Evolutionary conservation across 768 basidiomycete genomes (phyloP).

Genomic region (Phylloporus rhodoxanthus): DNA sequence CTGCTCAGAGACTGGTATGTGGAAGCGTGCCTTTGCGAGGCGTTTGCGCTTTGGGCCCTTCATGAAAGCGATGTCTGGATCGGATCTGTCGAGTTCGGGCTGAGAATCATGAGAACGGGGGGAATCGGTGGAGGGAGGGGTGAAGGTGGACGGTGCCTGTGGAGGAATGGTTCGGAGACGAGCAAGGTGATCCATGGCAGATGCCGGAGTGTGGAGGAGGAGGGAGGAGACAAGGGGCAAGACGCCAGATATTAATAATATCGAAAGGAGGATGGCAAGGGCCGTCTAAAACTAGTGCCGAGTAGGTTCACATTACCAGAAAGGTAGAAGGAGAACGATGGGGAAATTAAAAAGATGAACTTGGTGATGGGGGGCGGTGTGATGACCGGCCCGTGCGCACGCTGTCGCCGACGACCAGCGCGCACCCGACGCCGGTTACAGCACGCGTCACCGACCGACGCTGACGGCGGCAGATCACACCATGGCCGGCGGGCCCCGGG

Average conservation of each 20-base stretch:
- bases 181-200: slow-evolving; percentile 34
- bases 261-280: slow-evolving; percentile 24
- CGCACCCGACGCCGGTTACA: not conserved
- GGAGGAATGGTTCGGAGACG: slow-evolving; percentile 19
- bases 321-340: slow-evolving; percentile 17
- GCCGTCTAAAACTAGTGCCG: slow-evolving; percentile 26
- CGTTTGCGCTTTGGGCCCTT: slow-evolving; percentile 51
- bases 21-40: slow-evolving; percentile 40
- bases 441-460: slow-evolving; percentile 3
- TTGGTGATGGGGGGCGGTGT: not conserved
- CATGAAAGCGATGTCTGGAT: slow-evolving; percentile 38
- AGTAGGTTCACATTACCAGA: slow-evolving; percentile 21
- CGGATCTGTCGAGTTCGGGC: slow-evolving; percentile 25
- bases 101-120: slow-evolving; percentile 19
- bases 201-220: not conserved
- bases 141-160: slow-evolving; percentile 18
- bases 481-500: slow-evolving; percentile 24
- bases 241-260: slow-evolving; percentile 15
- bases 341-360: slow-evolving; percentile 12
- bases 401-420: slow-evolving; percentile 12
- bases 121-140: slow-evolving; percentile 17
- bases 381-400: not conserved
- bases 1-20: not conserved
- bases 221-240: not conserved
- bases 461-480: slow-evolving; percentile 1